Evolutionary conservation across 805 yeast species (phyloP).

Genomic region (Wickerhamomyces hampshirensis): DNA sequence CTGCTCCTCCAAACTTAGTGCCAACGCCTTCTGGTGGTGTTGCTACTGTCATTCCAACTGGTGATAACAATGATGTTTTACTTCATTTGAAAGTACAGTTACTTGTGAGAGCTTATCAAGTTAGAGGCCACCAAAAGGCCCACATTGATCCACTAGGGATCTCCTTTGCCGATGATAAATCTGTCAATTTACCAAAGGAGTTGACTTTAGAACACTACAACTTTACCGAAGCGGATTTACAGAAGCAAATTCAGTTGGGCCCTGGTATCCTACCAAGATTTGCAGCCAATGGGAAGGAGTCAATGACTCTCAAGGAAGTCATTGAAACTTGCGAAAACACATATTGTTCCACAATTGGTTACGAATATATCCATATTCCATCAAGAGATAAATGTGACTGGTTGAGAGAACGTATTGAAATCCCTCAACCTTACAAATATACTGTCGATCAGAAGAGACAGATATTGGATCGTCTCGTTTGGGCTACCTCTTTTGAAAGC

Average conservation of each 20-base stretch:
- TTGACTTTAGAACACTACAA: conserved; percentile 90
- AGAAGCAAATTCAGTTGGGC: conserved; percentile 82
- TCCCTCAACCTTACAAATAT: conserved; percentile 81
- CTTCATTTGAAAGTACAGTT: conserved; percentile 93
- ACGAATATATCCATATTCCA: conserved; percentile 95
- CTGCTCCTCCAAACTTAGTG: conserved; percentile 87
- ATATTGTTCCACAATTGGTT: conserved; percentile 87
- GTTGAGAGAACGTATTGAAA: conserved; percentile 95
- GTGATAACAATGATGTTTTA: conserved; percentile 54
- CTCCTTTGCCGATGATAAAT: conserved; percentile 67
- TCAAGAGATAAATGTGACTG: conserved; percentile 95
- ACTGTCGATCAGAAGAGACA: conserved; percentile 89
- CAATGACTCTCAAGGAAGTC: conserved; percentile 74
- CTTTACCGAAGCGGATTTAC: conserved; percentile 80
- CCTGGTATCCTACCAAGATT: conserved; percentile 97
- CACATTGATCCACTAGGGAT: conserved; percentile 93
- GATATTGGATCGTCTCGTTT: conserved; percentile 90
- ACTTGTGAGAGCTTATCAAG: conserved; percentile 97
- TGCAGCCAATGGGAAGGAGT: conserved; percentile 52
- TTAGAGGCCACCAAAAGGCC: conserved; percentile 95
- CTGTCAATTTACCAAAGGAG: conserved; percentile 66
- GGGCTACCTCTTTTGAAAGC: conserved; percentile 93
- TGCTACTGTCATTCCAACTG: conserved; percentile 52
- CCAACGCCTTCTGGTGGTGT: conserved; percentile 79
- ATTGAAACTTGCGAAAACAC: conserved; percentile 72